These are phyloP conservation scores for Aspergillus conjunctus DNA, from an alignment of 495 filamentous ascomycete genomes.

Conservation along the genomic window DNA sequence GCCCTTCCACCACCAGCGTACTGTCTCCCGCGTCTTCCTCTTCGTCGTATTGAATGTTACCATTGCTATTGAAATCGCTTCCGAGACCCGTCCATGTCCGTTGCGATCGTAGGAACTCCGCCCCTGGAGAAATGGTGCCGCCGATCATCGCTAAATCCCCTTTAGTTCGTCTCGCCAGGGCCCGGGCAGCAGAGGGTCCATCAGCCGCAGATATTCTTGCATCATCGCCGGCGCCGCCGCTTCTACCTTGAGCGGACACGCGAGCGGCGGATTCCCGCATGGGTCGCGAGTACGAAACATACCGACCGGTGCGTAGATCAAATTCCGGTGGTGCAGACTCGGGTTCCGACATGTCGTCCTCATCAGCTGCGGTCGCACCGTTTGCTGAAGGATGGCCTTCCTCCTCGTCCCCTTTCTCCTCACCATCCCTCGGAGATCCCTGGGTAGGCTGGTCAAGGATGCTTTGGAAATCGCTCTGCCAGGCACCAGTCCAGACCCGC, in stretches of 20 bases:
- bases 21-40: constrained; percentile 48
- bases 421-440: constrained; percentile 25
- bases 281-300: constrained; percentile 80
- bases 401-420: constrained; percentile 13
- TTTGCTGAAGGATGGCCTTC: constrained; percentile 19
- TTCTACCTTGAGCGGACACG: constrained; percentile 25
- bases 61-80: constrained; percentile 64
- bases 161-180: constrained; percentile 63
- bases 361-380: constrained; percentile 32
- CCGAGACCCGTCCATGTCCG: constrained; percentile 92
- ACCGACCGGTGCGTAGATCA: constrained; percentile 83
- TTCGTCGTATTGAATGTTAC: constrained; percentile 63
- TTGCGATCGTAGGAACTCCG: constrained; percentile 79
- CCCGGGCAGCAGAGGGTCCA: constrained; percentile 37
- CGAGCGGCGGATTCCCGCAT: constrained; percentile 57
- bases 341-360: constrained; percentile 57
- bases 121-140: constrained; percentile 82
- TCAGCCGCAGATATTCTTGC: constrained; percentile 31
- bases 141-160: constrained; percentile 75
- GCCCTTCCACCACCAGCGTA: constrained; percentile 73
- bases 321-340: constrained; percentile 84
- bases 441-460: constrained; percentile 45
- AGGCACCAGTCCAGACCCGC: constrained; percentile 75
- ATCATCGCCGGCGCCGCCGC: constrained; percentile 31
- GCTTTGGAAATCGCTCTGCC: constrained; percentile 73